Conservation (phyloP, 78 protist genomes). For the Dictyostelium brefeldianum region DNA sequence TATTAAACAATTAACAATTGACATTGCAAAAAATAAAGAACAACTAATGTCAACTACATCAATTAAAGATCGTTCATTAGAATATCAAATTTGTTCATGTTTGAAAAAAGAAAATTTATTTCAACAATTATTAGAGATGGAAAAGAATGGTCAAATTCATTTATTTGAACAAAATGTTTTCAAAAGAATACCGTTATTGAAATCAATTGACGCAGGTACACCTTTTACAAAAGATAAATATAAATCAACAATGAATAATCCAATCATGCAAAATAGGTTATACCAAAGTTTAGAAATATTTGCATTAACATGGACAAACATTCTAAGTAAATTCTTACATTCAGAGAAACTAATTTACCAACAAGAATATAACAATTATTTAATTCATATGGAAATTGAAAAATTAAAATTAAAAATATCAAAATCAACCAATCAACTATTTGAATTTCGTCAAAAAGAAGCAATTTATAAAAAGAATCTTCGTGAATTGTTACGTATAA, state of each 20-base stretch:
- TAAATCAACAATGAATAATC: constrained; percentile 30
- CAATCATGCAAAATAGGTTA: constrained; percentile 5
- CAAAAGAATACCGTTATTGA: constrained; percentile 1
- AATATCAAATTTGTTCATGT: constrained; percentile 17
- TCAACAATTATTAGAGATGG: constrained; percentile 13
- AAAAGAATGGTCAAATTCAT: constrained; percentile 10
- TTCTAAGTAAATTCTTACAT: constrained; percentile 1
- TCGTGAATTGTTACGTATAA: background rate
- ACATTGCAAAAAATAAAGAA: background rate
- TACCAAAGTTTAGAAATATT: constrained; percentile 1
- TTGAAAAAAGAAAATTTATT: constrained; percentile 14
- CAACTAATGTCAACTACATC: background rate
- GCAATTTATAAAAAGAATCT: background rate
- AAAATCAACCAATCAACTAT: background rate
- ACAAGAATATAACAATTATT: background rate
- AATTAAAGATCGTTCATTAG: background rate
- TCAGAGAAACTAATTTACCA: constrained; percentile 7
- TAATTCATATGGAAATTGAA: background rate
- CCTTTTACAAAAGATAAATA: constrained; percentile 9
- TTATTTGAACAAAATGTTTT: background rate
- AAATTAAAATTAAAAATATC: background rate
- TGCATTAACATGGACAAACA: constrained; percentile 11
- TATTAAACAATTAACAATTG: constrained; percentile 7
- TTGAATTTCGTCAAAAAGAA: constrained; percentile 23
- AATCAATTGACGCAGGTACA: background rate